Evolutionary conservation across 768 basidiomycete species (phyloP).

Genomic region (Kwoniella dendrophila): DNA sequence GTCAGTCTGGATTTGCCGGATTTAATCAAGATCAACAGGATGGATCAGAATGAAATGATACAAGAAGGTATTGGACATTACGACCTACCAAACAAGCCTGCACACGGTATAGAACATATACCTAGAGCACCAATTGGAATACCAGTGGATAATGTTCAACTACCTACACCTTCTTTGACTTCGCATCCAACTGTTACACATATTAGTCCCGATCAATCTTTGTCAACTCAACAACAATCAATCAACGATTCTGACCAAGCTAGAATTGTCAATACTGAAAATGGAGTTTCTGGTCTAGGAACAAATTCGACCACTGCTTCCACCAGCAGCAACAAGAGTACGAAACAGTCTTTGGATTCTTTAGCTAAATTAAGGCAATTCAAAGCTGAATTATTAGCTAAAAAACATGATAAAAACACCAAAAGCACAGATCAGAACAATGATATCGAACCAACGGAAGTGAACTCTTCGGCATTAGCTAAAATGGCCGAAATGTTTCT

Average conservation of each 20-base stretch:
- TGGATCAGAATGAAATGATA: neutral
- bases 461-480: constrained; percentile 15
- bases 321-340: neutral
- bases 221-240: neutral
- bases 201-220: neutral
- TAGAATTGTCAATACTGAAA: neutral
- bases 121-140: neutral
- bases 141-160: too few relatives aligned
- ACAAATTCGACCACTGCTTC: neutral
- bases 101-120: neutral
- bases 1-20: too few relatives aligned
- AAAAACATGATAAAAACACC: neutral
- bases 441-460: neutral
- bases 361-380: constrained; percentile 26
- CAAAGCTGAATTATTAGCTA: constrained; percentile 30
- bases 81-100: neutral
- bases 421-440: neutral
- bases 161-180: neutral
- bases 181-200: neutral
- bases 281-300: neutral
- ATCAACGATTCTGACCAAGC: neutral
- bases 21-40: too few relatives aligned
- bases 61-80: neutral
- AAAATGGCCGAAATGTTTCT: constrained; percentile 28
- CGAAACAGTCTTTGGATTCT: constrained; percentile 14